These are phyloP conservation scores for Cryphonectria nitschkei DNA, from an alignment of 2,329 filamentous ascomycete species.

Conservation along the genomic window DNA sequence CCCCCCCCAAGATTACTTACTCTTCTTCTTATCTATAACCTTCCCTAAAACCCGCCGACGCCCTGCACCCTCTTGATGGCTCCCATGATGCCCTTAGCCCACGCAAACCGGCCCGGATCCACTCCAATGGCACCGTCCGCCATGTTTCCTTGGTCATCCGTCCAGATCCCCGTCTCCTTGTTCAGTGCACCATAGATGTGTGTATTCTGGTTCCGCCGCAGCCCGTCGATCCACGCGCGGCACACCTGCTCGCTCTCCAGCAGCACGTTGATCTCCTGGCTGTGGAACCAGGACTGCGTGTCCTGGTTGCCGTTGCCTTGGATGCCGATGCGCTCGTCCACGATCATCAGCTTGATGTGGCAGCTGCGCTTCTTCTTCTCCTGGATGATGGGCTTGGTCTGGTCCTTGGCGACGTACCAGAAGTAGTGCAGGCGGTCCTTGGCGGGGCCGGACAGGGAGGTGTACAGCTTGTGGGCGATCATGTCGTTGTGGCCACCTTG, in stretches of 20 bases:
- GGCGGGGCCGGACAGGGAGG: constrained; percentile 52
- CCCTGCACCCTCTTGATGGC: constrained; percentile 62
- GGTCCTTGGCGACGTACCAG: constrained; percentile 77
- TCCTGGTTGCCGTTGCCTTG: constrained; percentile 81
- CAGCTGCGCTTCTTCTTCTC: constrained; percentile 68
- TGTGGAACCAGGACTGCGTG: constrained; percentile 79
- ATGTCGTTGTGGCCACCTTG: constrained; percentile 80
- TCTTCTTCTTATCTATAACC: neutral
- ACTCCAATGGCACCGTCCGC: constrained; percentile 55
- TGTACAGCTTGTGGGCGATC: constrained; percentile 63
- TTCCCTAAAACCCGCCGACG: constrained; percentile 51
- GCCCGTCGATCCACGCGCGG: constrained; percentile 60
- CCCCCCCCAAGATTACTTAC: neutral
- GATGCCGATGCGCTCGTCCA: constrained; percentile 69
- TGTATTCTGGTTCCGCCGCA: constrained; percentile 64
- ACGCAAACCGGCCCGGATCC: constrained; percentile 59
- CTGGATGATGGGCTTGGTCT: constrained; percentile 68
- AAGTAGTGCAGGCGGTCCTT: constrained; percentile 60
- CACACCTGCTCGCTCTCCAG: constrained; percentile 68
- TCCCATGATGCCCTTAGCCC: constrained; percentile 61
- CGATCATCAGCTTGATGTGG: constrained; percentile 78
- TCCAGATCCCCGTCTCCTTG: constrained; percentile 64
- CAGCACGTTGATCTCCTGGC: constrained; percentile 78
- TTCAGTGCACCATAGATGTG: constrained; percentile 58
- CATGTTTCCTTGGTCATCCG: constrained; percentile 54